Evolutionary conservation across 176 grass and related monocot species (phyloP).

Genomic region (Hordeum marinum): DNA sequence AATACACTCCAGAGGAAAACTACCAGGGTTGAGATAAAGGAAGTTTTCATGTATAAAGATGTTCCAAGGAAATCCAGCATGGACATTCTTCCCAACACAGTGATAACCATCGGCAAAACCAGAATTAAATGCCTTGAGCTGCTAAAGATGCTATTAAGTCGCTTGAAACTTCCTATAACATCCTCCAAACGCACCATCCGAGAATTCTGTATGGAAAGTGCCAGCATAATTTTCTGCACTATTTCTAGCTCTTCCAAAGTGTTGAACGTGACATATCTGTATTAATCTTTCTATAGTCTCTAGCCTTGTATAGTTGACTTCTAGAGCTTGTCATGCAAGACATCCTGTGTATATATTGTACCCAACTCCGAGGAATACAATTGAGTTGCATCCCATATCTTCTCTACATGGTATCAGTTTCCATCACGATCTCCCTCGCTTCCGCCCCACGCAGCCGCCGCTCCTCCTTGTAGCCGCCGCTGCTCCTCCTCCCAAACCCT

Average conservation of each 20-base stretch:
- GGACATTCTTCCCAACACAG: constrained; percentile 10
- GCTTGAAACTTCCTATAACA: constrained; percentile 50
- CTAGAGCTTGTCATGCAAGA: no score
- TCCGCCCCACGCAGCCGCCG: no score
- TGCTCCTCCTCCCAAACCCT: no score
- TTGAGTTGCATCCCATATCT: no score
- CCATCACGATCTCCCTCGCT: no score
- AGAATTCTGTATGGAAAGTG: constrained; percentile 41
- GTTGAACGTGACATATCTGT: no score
- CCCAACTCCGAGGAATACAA: no score
- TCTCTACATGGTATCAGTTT: no score
- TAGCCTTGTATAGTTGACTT: no score
- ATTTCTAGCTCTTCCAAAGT: constrained; percentile 56
- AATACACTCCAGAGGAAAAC: constrained; percentile 14
- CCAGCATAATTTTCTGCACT: constrained; percentile 66
- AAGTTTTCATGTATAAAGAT: constrained; percentile 33
- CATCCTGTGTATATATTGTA: no score
- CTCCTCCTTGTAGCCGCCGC: no score
- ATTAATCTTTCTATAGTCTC: no score
- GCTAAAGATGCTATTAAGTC: constrained; percentile 34
- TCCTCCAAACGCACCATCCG: neutral
- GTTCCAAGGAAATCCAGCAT: neutral
- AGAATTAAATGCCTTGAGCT: constrained; percentile 39
- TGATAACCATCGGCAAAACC: constrained; percentile 26
- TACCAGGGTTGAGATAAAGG: constrained; percentile 26